Evolutionary conservation across 805 yeast species (phyloP), one percentile per base, ranked within the genome.

Genomic region (Candida chilensis): DNA sequence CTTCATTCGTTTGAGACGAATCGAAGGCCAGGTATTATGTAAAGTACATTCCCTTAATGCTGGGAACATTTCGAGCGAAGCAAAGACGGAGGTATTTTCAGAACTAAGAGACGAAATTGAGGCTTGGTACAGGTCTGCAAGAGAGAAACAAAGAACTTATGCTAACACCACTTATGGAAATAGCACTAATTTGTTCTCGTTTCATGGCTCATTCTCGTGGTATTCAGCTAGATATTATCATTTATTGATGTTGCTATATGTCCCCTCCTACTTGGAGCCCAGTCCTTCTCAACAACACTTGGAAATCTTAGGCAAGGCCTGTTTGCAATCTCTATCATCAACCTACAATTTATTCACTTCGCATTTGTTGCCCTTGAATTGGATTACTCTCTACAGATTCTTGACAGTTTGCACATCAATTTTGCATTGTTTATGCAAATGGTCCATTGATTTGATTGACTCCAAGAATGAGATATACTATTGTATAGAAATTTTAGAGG

Each of bases 201-300:
- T 54, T 24, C 52, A 50, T 20, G 48, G 45, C 2, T 53, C 55
- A 5, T 24, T 32, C 18, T 47, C 54, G 2, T 62, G 67, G 67
- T 48, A 52, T 26, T 39, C 50, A 3, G 50, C 57, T 40, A 50
- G 71, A 29, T 68, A 71, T 36, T 64, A 70, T 27, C 68, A 68
- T 31, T 42, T 66, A 18, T 56, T 68, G 27, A 61, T 65, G 29
- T 39, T 65, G 34, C 40, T 71, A 5, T 71, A 68, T 37, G 54
- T 72, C 30, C 76, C 76, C 4, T 67, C 73, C 4, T 60, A 61
- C 24, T 44, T 71, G 27, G 54, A 60, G 7, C 74, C 76, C 4
- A 49, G 50, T 7, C 71, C 74, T 3, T 47, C 64, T 0, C 38
- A 50, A 10, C 59, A 55, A 15, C 52, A 57, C 5, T 33, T 71